Evolutionary conservation across 2,329 filamentous ascomycete species (phyloP).

Genomic region (Bimuria novae-zelandiae): DNA sequence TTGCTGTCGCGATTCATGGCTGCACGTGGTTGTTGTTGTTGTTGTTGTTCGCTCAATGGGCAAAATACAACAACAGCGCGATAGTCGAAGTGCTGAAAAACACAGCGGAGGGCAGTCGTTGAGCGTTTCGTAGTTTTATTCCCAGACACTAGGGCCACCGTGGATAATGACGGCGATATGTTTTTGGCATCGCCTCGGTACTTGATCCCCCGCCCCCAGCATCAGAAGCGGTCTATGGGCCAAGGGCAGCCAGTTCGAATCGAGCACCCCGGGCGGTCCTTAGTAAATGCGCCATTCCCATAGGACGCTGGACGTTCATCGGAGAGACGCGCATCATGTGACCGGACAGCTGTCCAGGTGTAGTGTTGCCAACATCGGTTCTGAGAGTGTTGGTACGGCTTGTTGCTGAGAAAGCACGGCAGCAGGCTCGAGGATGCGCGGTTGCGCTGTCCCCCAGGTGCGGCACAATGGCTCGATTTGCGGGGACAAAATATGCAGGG

Average conservation of each 20-base stretch:
- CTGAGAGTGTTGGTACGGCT: background rate
- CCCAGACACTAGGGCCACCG: slow-evolving; percentile 26
- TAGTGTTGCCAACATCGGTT: no score
- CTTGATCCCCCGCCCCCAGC: slow-evolving; percentile 38
- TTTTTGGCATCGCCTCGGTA: slow-evolving; percentile 32
- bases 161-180: slow-evolving; percentile 37
- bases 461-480: slow-evolving; percentile 6
- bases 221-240: slow-evolving; percentile 18
- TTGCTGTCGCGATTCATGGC: slow-evolving; percentile 52
- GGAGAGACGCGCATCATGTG: background rate
- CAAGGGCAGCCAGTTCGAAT: background rate
- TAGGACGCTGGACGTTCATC: background rate
- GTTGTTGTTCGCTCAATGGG: background rate
- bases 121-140: slow-evolving; percentile 18
- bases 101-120: no score
- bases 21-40: slow-evolving; percentile 19
- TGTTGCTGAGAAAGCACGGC: background rate
- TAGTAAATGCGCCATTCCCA: background rate
- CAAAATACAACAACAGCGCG: background rate
- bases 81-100: slow-evolving; percentile 5
- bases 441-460: background rate
- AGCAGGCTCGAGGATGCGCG: background rate
- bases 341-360: background rate
- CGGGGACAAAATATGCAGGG: slow-evolving; percentile 1
- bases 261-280: slow-evolving; percentile 19